Percentiles rank a stretch among this genome's conserved stretches.
These are phyloP conservation scores for Aristolochia fimbriata DNA, from an alignment of 164 flowering plant species.

Conservation along the genomic window DNA sequence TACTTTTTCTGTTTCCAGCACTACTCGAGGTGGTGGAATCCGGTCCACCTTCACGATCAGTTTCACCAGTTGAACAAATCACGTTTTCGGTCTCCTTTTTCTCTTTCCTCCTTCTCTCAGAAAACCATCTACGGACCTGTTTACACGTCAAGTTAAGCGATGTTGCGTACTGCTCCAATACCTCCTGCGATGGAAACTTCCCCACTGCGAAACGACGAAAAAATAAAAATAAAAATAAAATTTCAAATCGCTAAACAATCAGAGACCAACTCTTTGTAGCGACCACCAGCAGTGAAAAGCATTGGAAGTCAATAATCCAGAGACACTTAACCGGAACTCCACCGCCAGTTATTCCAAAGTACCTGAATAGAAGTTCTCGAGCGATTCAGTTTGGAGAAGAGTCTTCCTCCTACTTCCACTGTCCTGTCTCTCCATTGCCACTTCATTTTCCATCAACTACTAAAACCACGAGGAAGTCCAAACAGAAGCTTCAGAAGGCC, in stretches of 20 bases:
- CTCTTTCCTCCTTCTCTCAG: conserved; percentile 49
- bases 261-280: neutral
- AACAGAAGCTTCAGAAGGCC: neutral
- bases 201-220: conserved; percentile 23
- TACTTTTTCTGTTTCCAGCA: conserved; percentile 7
- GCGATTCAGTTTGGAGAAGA: conserved; percentile 34
- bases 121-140: conserved; percentile 59
- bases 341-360: neutral
- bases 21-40: conserved; percentile 1
- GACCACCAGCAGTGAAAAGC: neutral
- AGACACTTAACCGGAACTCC: too few species aligned
- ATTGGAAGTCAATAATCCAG: too few species aligned
- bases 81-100: conserved; percentile 16
- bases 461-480: neutral
- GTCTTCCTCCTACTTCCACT: conserved; percentile 31
- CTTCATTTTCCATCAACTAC: conserved; percentile 14
- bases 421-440: conserved; percentile 5
- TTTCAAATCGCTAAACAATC: neutral
- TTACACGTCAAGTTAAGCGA: conserved; percentile 40
- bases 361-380: conserved; percentile 44
- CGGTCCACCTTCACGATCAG: conserved; percentile 2
- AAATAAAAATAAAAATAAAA: neutral
- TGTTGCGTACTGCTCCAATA: conserved; percentile 35
- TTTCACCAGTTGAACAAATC: conserved; percentile 8
- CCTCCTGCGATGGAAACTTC: conserved; percentile 32